Evolutionary conservation across 495 filamentous ascomycete genomes (phyloP).

Genomic region (Penicillium ucsense): DNA sequence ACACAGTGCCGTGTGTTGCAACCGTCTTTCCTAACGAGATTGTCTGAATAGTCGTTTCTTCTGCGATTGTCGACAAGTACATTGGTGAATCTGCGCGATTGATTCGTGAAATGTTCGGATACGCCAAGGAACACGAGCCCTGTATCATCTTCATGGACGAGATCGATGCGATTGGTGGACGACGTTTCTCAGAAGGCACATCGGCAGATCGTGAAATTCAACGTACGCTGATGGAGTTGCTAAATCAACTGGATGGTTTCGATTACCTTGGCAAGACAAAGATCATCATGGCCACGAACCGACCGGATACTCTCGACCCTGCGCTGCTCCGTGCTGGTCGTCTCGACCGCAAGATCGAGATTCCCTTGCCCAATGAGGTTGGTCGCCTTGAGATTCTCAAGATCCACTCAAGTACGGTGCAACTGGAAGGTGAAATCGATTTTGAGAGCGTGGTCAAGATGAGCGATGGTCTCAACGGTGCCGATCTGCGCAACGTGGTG

Average conservation of each 20-base stretch:
- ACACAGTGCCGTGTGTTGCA: not conserved
- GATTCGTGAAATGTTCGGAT: slow-evolving; percentile 99
- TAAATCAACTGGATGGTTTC: slow-evolving; percentile 98
- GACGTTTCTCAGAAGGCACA: slow-evolving; percentile 96
- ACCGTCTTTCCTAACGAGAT: slow-evolving; percentile 1
- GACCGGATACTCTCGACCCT: slow-evolving; percentile 95
- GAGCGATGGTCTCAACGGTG: slow-evolving; percentile 96
- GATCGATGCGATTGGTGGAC: slow-evolving; percentile 97
- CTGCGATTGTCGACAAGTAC: slow-evolving; percentile 99
- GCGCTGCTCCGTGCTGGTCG: slow-evolving; percentile 88
- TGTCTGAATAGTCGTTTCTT: slow-evolving; percentile 72
- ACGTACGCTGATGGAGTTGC: slow-evolving; percentile 95
- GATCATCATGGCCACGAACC: slow-evolving; percentile 99
- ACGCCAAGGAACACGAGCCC: slow-evolving; percentile 98
- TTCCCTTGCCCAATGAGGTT: slow-evolving; percentile 97
- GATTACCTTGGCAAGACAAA: slow-evolving; percentile 99
- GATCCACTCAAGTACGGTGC: slow-evolving; percentile 84
- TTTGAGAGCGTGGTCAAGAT: slow-evolving; percentile 99
- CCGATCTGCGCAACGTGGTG: slow-evolving; percentile 94
- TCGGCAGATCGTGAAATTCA: slow-evolving; percentile 98
- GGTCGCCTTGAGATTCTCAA: slow-evolving; percentile 96
- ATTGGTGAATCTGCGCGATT: slow-evolving; percentile 96
- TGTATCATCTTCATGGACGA: slow-evolving; percentile 99
- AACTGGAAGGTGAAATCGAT: slow-evolving; percentile 91
- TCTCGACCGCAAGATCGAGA: slow-evolving; percentile 96